These are phyloP conservation scores for Paramecium bursaria DNA, from an alignment of 73 alveolate genomes.

Conservation along the genomic window DNA sequence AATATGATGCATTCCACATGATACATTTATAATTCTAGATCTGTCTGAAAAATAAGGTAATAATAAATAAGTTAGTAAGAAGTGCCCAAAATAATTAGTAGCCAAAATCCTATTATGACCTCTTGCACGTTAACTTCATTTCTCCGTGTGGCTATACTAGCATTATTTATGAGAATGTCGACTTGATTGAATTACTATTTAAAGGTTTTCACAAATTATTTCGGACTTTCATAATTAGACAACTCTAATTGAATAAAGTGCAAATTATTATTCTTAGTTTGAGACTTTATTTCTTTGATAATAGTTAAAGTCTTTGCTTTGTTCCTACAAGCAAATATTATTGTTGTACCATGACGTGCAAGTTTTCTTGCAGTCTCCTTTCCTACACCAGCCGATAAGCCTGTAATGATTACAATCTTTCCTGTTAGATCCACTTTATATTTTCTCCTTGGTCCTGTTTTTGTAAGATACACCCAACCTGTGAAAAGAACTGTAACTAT, in stretches of 20 bases:
- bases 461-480: too few species aligned
- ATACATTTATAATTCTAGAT: constrained; percentile 64
- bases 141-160: constrained; percentile 27
- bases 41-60: constrained; percentile 11
- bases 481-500: too few species aligned
- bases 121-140: neutral
- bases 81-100: constrained; percentile 68
- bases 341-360: neutral
- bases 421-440: constrained; percentile 8
- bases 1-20: constrained; percentile 56
- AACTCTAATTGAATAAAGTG: constrained; percentile 11
- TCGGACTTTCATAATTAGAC: constrained; percentile 33
- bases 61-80: constrained; percentile 49
- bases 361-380: constrained; percentile 22
- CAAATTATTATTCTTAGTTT: neutral
- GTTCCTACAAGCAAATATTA: constrained; percentile 46
- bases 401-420: constrained; percentile 53
- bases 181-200: constrained; percentile 5
- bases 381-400: constrained; percentile 63
- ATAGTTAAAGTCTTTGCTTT: neutral
- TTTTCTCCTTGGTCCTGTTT: constrained; percentile 45
- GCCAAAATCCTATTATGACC: constrained; percentile 7
- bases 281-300: too few species aligned
- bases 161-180: constrained; percentile 63
- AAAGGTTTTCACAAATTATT: constrained; percentile 22